Evolutionary conservation across 345 rosid species (phyloP).

Genomic region (Ceriops decandra): DNA sequence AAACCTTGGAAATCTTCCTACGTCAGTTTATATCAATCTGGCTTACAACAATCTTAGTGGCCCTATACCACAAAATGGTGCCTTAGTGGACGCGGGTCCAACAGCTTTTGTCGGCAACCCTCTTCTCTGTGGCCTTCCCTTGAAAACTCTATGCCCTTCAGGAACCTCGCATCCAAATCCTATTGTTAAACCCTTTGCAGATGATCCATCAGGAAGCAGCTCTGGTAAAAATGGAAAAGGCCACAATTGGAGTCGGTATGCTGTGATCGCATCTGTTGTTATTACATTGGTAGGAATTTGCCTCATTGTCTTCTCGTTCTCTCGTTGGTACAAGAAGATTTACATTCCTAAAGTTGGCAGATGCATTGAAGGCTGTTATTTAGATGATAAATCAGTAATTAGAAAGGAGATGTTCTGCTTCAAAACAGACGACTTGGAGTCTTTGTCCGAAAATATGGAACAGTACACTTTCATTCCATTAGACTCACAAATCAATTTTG

Average conservation of each 20-base stretch:
- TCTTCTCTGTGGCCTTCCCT: conserved; percentile 27
- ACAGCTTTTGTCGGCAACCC: conserved; percentile 31
- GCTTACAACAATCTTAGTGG: conserved; percentile 29
- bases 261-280: conserved; percentile 9
- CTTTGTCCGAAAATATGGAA: conserved; percentile 24
- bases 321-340: conserved; percentile 21
- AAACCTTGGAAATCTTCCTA: conserved; percentile 21
- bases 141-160: conserved; percentile 12
- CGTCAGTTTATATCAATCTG: conserved; percentile 23
- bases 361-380: background rate
- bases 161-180: background rate
- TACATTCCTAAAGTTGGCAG: background rate
- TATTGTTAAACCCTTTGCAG: conserved; percentile 5
- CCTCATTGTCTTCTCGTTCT: conserved; percentile 3
- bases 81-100: conserved; percentile 20
- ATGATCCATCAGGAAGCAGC: background rate
- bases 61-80: conserved; percentile 22
- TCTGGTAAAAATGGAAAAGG: background rate
- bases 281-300: conserved; percentile 9
- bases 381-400: conserved; percentile 11
- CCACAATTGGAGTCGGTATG: background rate
- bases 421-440: conserved; percentile 32
- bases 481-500: conserved; percentile 15
- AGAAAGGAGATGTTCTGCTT: conserved; percentile 31
- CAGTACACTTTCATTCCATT: conserved; percentile 23